phyloP scores from a whole-genome alignment of 805 yeast species.

The Komagataella mondaviorum region DNA sequence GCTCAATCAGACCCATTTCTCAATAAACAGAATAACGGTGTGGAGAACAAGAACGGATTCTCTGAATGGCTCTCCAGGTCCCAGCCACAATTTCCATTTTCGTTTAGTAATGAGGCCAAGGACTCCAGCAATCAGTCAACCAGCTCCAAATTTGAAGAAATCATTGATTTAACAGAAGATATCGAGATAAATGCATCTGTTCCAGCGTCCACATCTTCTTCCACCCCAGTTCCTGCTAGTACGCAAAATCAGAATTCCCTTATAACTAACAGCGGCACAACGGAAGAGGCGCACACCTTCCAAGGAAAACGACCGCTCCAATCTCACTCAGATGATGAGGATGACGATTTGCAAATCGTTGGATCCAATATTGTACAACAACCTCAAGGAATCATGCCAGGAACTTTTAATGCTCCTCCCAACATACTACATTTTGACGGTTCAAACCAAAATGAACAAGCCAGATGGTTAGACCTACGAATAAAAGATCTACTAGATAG shows the following conservation, averaged over 20 bases:
- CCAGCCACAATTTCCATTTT: background rate
- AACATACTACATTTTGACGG: background rate
- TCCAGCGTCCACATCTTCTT: background rate
- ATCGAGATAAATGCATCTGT: background rate
- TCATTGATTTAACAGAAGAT: background rate
- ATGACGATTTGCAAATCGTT: background rate
- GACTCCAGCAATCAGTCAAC: background rate
- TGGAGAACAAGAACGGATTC: background rate
- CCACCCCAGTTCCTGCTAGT: background rate
- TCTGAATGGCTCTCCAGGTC: background rate
- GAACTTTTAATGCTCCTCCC: background rate
- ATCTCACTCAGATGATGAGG: background rate
- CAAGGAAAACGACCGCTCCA: background rate
- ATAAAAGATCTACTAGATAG: background rate
- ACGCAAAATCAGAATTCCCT: background rate
- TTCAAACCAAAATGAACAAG: background rate
- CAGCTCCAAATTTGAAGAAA: background rate
- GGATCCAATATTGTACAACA: slow-evolving; percentile 8
- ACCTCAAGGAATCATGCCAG: slow-evolving; percentile 31
- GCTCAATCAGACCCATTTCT: background rate
- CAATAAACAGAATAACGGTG: background rate
- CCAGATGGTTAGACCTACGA: background rate
- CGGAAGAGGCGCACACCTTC: background rate
- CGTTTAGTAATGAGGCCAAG: background rate
- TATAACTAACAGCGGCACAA: background rate